Percentiles rank a stretch among this genome's conserved stretches.
Evolutionary conservation across 1,139 yeast species (phyloP).

Genomic region (Sugiyamaella castrensis): DNA sequence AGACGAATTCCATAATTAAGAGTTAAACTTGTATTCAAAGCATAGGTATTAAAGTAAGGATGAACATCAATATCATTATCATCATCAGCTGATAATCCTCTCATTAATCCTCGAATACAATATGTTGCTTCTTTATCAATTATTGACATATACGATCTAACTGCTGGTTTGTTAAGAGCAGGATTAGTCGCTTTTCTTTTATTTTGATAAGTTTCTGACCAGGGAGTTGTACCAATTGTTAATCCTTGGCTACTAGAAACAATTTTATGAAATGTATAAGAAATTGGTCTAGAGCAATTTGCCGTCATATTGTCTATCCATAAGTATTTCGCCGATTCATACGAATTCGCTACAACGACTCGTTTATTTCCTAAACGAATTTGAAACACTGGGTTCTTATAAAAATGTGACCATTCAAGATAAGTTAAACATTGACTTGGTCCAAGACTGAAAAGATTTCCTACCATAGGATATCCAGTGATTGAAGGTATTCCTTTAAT

Average conservation of each 20-base stretch:
- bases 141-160: constrained; percentile 37
- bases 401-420: constrained; percentile 46
- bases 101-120: constrained; percentile 23
- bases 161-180: constrained; percentile 45
- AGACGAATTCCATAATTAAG: constrained; percentile 60
- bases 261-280: constrained; percentile 65
- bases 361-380: constrained; percentile 56
- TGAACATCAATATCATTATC: constrained; percentile 44
- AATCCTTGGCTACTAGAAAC: constrained; percentile 56
- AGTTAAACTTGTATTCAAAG: constrained; percentile 54
- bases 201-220: constrained; percentile 50
- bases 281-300: constrained; percentile 63
- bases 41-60: constrained; percentile 49
- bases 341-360: constrained; percentile 64
- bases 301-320: constrained; percentile 56
- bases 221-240: constrained; percentile 78
- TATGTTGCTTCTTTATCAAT: constrained; percentile 46
- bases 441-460: constrained; percentile 47
- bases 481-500: constrained; percentile 44
- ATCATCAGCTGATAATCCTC: constrained; percentile 12
- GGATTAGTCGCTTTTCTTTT: constrained; percentile 56
- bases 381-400: constrained; percentile 53
- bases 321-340: constrained; percentile 49
- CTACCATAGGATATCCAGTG: constrained; percentile 54
- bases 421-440: constrained; percentile 53